phyloP scores from a whole-genome alignment of 140 eudicot species.

The Cichorium intybus region DNA sequence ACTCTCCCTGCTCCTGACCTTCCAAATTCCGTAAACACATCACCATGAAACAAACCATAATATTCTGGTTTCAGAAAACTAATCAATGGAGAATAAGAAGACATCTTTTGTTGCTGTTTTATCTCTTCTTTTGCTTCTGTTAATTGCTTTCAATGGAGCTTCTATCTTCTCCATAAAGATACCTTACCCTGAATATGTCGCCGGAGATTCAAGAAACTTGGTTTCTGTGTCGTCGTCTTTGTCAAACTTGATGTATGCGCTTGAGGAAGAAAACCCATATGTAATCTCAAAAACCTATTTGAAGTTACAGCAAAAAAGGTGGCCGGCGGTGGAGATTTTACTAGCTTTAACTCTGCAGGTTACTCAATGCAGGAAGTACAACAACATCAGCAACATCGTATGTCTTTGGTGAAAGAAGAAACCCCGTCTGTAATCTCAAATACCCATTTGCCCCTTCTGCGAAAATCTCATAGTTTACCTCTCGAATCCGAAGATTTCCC shows the following conservation, averaged over 20 bases:
- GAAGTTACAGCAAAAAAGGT: constrained; percentile 1
- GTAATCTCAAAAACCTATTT: constrained; percentile 25
- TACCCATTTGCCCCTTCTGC: constrained; percentile 47
- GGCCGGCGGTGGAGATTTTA: constrained; percentile 15
- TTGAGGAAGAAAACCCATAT: constrained; percentile 45
- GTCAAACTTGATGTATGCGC: constrained; percentile 38
- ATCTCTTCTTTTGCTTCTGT: constrained; percentile 41
- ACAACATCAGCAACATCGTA: background rate
- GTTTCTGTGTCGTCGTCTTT: constrained; percentile 43
- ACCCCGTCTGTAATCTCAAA: constrained; percentile 22
- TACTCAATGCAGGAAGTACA: constrained; percentile 11
- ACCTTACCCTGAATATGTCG: constrained; percentile 39
- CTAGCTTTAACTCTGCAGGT: constrained; percentile 2
- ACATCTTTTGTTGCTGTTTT: constrained; percentile 54
- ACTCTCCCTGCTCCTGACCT: constrained; percentile 26
- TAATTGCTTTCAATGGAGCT: constrained; percentile 57
- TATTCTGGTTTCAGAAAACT: background rate
- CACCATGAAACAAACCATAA: constrained; percentile 23
- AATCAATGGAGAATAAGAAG: constrained; percentile 35
- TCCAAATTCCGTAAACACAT: constrained; percentile 26
- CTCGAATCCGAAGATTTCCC: constrained; percentile 21
- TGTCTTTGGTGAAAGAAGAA: constrained; percentile 27
- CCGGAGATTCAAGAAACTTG: constrained; percentile 55
- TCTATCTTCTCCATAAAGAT: constrained; percentile 43
- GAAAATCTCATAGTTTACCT: constrained; percentile 46